Evolutionary conservation across 495 filamentous ascomycete species (phyloP), one percentile per base, ranked within the genome.

Genomic region (Lasiosphaeria ovina): DNA sequence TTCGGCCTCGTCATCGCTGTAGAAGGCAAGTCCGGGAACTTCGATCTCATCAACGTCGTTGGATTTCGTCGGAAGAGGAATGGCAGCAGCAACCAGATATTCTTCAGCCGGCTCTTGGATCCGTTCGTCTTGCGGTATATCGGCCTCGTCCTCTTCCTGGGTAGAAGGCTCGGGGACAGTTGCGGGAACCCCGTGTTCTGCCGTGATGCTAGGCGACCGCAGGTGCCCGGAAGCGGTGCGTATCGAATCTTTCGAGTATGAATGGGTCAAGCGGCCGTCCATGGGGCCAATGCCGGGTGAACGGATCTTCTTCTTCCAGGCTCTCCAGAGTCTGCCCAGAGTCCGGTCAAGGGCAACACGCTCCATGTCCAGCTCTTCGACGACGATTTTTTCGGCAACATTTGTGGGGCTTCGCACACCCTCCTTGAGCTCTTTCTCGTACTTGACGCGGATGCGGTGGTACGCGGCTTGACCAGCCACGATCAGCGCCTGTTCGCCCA

Each of bases 281-380:
- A 68, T 61, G 42, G 58, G 57, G 51, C 54, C 61, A 40, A 65
- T 57, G 38, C 33, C 62, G 6, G 81, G 79, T 16, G 78, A 78
- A 40, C 87, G 83, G 60, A 89, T 83, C 59, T 86, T 86, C 75
- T 96, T 95, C 69, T 93, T 90, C 95, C 95, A 99, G 35, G 90
- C 89, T 66, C 95, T 85, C 95, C 95, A 99, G 35, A 98, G 74
- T 38, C 93, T 80, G 12, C 95, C 93, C 3, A 99, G 75, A 11
- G 90, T 93, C 47, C 90, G 81, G 69, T 94, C 91, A 57, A 98
- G 77, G 4, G 93, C 94, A 60, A 98, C 79, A 59, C 94, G 93
- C 71, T 98, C 93, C 79, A 96, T 90, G 69, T 99, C 95, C 33
- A 85, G 74, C 67, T 98, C 93, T 67, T 96, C 92, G 31, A 99